Conservation (phyloP, 2,329 filamentous ascomycete genomes). For the Aspergillus pseudoglaucus region DNA sequence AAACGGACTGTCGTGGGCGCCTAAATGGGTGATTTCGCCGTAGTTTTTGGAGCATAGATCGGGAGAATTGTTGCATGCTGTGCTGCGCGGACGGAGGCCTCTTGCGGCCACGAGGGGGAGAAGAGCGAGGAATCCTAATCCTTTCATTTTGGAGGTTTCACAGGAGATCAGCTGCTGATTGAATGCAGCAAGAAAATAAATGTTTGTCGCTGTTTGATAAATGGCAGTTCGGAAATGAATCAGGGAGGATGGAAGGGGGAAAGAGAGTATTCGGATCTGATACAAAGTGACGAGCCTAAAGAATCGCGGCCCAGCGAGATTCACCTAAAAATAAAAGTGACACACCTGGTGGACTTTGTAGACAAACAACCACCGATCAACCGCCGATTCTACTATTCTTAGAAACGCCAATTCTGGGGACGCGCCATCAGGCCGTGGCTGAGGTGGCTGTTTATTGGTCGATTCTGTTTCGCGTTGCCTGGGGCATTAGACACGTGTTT, state of each 20-base stretch:
- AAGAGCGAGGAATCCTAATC: slow-evolving; percentile 22
- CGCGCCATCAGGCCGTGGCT: neutral
- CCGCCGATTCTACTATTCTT: neutral
- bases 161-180: neutral
- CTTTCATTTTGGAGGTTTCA: slow-evolving; percentile 19
- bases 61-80: slow-evolving; percentile 75
- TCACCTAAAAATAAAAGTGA: neutral
- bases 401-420: neutral
- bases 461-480: neutral
- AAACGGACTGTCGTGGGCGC: slow-evolving; percentile 69
- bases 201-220: neutral
- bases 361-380: neutral
- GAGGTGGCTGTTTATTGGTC: neutral
- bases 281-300: neutral
- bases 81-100: slow-evolving; percentile 25
- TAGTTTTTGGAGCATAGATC: slow-evolving; percentile 64
- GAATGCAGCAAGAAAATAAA: neutral
- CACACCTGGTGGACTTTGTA: neutral
- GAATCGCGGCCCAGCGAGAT: neutral
- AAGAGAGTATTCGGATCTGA: neutral
- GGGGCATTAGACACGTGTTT: neutral
- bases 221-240: neutral
- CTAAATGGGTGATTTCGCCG: slow-evolving; percentile 70
- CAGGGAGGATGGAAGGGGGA: neutral
- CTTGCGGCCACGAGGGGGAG: slow-evolving; percentile 23